phyloP scores from a whole-genome alignment of 2,329 filamentous ascomycete genomes.

The Corinectria fuckeliana region DNA sequence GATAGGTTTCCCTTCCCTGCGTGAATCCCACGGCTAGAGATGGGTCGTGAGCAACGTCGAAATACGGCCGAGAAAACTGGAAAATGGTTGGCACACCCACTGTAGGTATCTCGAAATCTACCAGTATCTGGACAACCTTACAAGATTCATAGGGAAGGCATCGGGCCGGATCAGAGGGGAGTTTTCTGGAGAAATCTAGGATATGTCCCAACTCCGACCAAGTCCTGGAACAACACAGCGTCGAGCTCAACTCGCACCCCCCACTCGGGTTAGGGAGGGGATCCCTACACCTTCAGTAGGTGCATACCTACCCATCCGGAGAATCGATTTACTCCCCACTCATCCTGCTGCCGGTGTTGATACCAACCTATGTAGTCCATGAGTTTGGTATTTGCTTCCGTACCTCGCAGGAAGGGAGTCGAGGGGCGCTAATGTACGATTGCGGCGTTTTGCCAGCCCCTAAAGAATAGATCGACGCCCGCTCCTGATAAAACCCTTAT shows the following conservation, averaged over 20 bases:
- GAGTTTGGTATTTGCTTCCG: slow-evolving; percentile 5
- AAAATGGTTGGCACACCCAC: neutral
- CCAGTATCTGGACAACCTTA: slow-evolving; percentile 5
- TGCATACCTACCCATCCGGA: slow-evolving; percentile 15
- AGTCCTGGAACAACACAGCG: neutral
- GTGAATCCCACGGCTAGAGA: slow-evolving; percentile 25
- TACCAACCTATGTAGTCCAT: slow-evolving; percentile 13
- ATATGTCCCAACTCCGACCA: neutral
- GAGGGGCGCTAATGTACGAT: slow-evolving; percentile 26
- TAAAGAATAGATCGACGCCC: slow-evolving; percentile 18
- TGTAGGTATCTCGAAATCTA: slow-evolving; percentile 5
- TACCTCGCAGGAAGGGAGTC: slow-evolving; percentile 6
- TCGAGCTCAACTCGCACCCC: slow-evolving; percentile 6
- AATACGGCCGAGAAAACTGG: neutral
- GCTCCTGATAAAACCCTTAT: slow-evolving; percentile 29
- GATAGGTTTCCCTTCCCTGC: slow-evolving; percentile 26
- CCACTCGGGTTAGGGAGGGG: slow-evolving; percentile 19
- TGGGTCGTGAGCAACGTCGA: slow-evolving; percentile 4
- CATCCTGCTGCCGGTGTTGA: slow-evolving; percentile 19
- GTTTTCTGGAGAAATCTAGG: slow-evolving; percentile 6
- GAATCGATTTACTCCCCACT: slow-evolving; percentile 24
- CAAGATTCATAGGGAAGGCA: slow-evolving; percentile 17
- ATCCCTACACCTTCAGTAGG: slow-evolving; percentile 25
- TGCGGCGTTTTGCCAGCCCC: slow-evolving; percentile 15
- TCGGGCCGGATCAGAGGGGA: slow-evolving; percentile 9